Conservation (phyloP, 2,329 filamentous ascomycete genomes). For the Aureobasidium leucospermi region DNA sequence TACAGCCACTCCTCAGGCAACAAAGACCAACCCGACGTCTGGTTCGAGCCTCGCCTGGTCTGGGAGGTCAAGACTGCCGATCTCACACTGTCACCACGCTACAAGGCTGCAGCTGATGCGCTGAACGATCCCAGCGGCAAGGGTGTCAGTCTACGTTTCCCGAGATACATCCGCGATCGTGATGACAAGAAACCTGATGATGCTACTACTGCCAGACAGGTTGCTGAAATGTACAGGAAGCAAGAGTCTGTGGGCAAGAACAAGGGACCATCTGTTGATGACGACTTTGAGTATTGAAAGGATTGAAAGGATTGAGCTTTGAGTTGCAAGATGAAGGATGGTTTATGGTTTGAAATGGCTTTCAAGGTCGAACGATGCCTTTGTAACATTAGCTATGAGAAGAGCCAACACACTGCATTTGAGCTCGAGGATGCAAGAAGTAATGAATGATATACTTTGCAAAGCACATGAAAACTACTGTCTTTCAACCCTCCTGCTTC, state of each 20-base stretch:
- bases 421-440: too few species aligned
- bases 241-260: conserved; percentile 85
- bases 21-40: conserved; percentile 95
- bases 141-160: conserved; percentile 85
- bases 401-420: too few species aligned
- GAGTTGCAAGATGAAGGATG: too few species aligned
- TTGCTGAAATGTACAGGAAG: conserved; percentile 94
- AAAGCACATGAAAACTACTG: too few species aligned
- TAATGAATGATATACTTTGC: too few species aligned
- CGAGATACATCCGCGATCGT: conserved; percentile 80
- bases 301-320: not conserved
- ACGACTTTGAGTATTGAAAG: conserved; percentile 88
- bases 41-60: conserved; percentile 90
- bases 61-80: conserved; percentile 99
- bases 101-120: conserved; percentile 68
- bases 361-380: too few species aligned
- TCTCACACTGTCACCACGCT: conserved; percentile 82
- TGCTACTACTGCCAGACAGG: conserved; percentile 74
- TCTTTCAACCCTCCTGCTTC: too few species aligned
- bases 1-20: conserved; percentile 77
- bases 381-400: too few species aligned
- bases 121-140: conserved; percentile 54
- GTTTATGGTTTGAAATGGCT: too few species aligned
- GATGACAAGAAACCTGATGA: conserved; percentile 95
- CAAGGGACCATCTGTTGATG: conserved; percentile 81